phyloP scores from a whole-genome alignment of 108 stramenopile genomes.

The Schizochytrium sp. region DNA sequence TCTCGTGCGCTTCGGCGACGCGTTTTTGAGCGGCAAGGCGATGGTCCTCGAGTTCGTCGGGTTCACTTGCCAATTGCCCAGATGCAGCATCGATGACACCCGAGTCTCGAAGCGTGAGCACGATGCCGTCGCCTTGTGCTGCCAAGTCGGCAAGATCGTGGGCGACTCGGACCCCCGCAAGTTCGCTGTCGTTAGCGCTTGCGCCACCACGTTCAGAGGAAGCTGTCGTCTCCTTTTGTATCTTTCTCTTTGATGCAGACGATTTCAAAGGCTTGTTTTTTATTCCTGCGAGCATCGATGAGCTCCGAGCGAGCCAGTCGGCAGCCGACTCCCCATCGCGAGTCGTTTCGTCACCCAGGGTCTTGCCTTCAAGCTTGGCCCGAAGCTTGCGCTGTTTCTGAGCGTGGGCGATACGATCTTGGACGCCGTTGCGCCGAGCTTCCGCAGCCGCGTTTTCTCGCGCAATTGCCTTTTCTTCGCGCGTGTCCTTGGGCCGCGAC shows the following conservation, averaged over 20 bases:
- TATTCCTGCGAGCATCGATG: not conserved
- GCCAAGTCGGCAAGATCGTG: not conserved
- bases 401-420: not conserved
- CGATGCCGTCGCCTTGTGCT: not conserved
- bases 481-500: no score
- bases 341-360: not conserved
- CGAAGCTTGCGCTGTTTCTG: constrained; percentile 1
- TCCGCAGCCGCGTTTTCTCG: not conserved
- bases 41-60: not conserved
- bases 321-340: not conserved
- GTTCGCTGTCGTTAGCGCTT: not conserved
- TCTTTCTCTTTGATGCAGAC: not conserved
- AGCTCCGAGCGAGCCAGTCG: not conserved
- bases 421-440: not conserved
- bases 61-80: not conserved
- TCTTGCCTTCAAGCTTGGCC: not conserved
- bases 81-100: not conserved
- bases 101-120: not conserved
- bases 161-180: not conserved
- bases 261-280: not conserved
- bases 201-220: not conserved
- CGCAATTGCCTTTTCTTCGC: not conserved
- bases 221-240: not conserved
- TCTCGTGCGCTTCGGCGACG: not conserved
- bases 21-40: not conserved